Base-by-base conservation (phyloP, 768 basidiomycete species). In the Kwoniella sp. region DNA sequence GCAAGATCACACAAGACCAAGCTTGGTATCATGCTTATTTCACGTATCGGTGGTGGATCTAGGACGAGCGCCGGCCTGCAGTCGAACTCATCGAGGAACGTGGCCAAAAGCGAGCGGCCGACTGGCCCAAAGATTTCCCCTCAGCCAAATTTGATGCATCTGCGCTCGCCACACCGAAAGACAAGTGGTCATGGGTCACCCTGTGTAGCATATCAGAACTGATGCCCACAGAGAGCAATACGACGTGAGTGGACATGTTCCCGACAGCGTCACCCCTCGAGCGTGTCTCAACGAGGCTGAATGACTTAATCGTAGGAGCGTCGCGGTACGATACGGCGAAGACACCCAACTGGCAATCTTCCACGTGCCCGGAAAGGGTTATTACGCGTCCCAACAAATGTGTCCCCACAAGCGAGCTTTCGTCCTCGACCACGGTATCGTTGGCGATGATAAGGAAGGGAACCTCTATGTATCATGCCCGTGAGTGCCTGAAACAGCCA, bases 361-460 rank as follows among this genome's bases (percentile, higher is more conserved):
- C 75, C 85, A 86, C 71, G 83, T 89, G 22, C 86, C 88, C 0
- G 79, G 80, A 0, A 81, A 83, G 47, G 85, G 85, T 0, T 84
- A 85, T 69, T 90, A 84, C 71, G 87, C 87, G 1, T 87, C 86
- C 1, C 88, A 90, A 72, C 88, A 89, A 77, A 85, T 88, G 80
- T 77, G 72, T 82, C 82, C 83, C 1, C 83, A 85, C 67, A 83
- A 83, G 68, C 83, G 85, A 2, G 88, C 88, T 0, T 88, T 89
- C 69, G 87, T 89, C 9, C 85, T 90, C 9, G 86, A 86, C 29
- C 85, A 88, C 37, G 81, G 81, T 19, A 84, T 90, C 57, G 81
- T 90, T 9, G 87, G 88, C 0, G 88, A 89, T 68, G 86, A 86
- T 54, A 75, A 82, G 21, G 78, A 83, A 33, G 87, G 86, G 12